phyloP scores from a whole-genome alignment of 2,329 filamentous ascomycete species.

The Ascochyta koolunga region DNA sequence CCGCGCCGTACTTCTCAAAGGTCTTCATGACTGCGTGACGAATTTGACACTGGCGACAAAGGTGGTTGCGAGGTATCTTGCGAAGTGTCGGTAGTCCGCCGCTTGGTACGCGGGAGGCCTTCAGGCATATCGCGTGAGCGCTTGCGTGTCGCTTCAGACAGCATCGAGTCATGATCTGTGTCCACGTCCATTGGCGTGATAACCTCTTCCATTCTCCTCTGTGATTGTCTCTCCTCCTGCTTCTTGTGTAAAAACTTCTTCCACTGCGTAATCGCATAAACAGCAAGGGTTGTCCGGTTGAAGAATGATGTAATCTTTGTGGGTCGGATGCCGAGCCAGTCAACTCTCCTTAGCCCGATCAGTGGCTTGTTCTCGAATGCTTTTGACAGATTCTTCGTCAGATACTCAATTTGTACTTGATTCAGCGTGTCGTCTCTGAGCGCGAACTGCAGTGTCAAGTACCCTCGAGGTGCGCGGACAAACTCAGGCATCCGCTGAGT shows the following conservation, averaged over 20 bases:
- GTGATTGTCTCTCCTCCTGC: conserved; percentile 17
- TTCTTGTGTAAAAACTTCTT: conserved; percentile 32
- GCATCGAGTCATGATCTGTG: conserved; percentile 1
- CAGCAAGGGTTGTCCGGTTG: conserved; percentile 32
- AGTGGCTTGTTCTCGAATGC: conserved; percentile 36
- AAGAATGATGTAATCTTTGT: conserved; percentile 31
- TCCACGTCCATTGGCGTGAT: background rate
- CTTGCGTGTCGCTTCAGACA: conserved; percentile 23
- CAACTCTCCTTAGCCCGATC: conserved; percentile 37
- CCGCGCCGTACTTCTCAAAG: background rate
- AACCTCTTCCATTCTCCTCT: background rate
- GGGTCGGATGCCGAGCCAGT: conserved; percentile 40
- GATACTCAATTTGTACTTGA: conserved; percentile 38
- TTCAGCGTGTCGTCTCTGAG: conserved; percentile 33
- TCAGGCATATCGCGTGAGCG: conserved; percentile 23
- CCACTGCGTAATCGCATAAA: conserved; percentile 38
- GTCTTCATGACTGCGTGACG: conserved; percentile 17
- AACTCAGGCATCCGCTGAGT: conserved; percentile 13
- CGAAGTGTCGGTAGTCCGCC: conserved; percentile 21
- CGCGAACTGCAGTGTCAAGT: conserved; percentile 42
- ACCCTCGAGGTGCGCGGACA: conserved; percentile 28
- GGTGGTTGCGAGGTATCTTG: conserved; percentile 29
- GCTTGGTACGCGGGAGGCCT: conserved; percentile 25
- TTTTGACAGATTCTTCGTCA: conserved; percentile 34
- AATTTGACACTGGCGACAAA: conserved; percentile 35